Evolutionary conservation across 1,284 basidiomycete genomes (phyloP).

Genomic region (Cystobasidium pallidum): DNA sequence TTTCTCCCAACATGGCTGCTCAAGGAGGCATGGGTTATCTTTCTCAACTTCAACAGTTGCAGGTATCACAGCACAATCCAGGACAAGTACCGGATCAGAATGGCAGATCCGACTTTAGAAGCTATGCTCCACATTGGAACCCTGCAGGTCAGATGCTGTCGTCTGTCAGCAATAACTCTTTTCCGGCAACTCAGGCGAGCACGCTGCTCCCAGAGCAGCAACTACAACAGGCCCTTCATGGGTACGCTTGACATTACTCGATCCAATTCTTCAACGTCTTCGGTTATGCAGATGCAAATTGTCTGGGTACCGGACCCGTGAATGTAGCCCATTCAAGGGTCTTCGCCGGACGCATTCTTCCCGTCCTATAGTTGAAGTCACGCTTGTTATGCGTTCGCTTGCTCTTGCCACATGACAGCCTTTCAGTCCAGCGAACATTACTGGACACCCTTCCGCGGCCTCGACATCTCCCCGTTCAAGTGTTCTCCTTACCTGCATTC

Average conservation of each 20-base stretch:
- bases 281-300: too few relatives aligned
- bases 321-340: too few relatives aligned
- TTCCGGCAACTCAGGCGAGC: not conserved
- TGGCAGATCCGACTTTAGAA: not conserved
- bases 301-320: too few relatives aligned
- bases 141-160: not conserved
- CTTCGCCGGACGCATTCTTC: too few relatives aligned
- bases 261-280: too few relatives aligned
- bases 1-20: not conserved
- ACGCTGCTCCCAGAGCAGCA: not conserved
- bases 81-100: not conserved
- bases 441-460: too few relatives aligned
- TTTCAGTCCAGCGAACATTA: too few relatives aligned
- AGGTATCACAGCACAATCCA: not conserved
- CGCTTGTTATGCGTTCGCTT: too few relatives aligned
- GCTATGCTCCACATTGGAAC: slow-evolving; percentile 1
- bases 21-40: not conserved
- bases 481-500: too few relatives aligned
- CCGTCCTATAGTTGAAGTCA: too few relatives aligned
- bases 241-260: slow-evolving; percentile 1
- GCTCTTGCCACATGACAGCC: too few relatives aligned
- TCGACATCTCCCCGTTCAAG: too few relatives aligned
- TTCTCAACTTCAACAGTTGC: not conserved
- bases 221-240: slow-evolving; percentile 4
- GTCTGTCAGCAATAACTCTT: not conserved